Evolutionary conservation across 805 yeast species (phyloP).

Genomic region (Candida vaughaniae): DNA sequence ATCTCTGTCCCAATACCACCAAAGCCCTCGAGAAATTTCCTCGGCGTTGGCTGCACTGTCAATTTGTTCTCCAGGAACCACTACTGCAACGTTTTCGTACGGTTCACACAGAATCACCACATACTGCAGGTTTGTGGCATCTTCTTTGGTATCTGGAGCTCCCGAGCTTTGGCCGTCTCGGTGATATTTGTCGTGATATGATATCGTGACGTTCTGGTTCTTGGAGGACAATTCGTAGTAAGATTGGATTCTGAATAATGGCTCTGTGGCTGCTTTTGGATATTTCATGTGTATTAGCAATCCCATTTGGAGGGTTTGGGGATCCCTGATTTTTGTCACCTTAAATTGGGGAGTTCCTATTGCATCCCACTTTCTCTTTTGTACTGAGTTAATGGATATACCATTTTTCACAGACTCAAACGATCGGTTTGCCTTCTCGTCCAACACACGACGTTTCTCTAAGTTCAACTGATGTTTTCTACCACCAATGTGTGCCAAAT

Average conservation of each 20-base stretch:
- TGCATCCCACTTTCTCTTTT: slow-evolving; percentile 49
- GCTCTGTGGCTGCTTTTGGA: slow-evolving; percentile 47
- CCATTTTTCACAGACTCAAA: slow-evolving; percentile 11
- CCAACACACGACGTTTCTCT: slow-evolving; percentile 50
- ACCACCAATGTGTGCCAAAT: slow-evolving; percentile 81
- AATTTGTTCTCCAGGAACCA: slow-evolving; percentile 57
- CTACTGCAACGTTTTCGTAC: slow-evolving; percentile 75
- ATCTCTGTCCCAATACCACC: slow-evolving; percentile 77
- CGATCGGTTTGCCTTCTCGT: slow-evolving; percentile 30
- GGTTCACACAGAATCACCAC: slow-evolving; percentile 87
- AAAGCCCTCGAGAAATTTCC: slow-evolving; percentile 38
- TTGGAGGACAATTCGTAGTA: slow-evolving; percentile 57
- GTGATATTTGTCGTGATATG: slow-evolving; percentile 17
- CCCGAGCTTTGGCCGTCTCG: slow-evolving; percentile 14
- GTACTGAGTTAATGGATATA: slow-evolving; percentile 35
- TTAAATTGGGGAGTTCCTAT: slow-evolving; percentile 76
- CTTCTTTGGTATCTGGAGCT: slow-evolving; percentile 13
- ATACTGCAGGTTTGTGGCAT: slow-evolving; percentile 53
- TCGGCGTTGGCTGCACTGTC: slow-evolving; percentile 27
- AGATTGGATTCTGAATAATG: slow-evolving; percentile 74
- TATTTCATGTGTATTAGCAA: slow-evolving; percentile 59
- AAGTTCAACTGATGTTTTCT: slow-evolving; percentile 76
- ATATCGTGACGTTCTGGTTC: slow-evolving; percentile 38
- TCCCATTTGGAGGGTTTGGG: slow-evolving; percentile 58
- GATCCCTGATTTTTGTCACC: slow-evolving; percentile 67